Percentiles rank a stretch among this genome's conserved stretches.
Conservation (phyloP, 306 rosid genomes). For the Quercus alba region DNA sequence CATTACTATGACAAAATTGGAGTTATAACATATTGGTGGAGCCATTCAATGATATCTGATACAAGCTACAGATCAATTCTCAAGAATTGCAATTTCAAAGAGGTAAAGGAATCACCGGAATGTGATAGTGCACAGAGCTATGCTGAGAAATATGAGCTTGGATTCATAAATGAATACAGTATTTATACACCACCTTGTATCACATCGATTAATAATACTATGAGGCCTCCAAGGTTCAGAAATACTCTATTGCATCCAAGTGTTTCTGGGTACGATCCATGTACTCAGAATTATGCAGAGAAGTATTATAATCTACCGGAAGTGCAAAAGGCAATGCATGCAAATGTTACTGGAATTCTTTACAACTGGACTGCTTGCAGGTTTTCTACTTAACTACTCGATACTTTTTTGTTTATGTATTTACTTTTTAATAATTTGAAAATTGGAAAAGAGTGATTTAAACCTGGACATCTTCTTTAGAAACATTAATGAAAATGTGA, state of each 20-base stretch:
- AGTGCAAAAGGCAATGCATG: conserved; percentile 87
- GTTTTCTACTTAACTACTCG: conserved; percentile 9
- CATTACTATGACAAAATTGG: conserved; percentile 54
- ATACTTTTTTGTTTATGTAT: not conserved
- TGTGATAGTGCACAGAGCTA: conserved; percentile 51
- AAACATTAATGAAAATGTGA: no score
- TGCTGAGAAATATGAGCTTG: conserved; percentile 53
- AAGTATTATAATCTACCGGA: conserved; percentile 60
- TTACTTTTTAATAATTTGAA: not conserved
- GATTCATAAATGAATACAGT: conserved; percentile 64
- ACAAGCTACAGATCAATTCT: conserved; percentile 61
- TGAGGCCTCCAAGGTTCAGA: conserved; percentile 35
- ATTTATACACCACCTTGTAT: conserved; percentile 62
- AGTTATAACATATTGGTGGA: conserved; percentile 14
- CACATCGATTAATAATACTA: conserved; percentile 11
- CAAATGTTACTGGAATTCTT: conserved; percentile 61
- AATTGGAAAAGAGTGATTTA: not conserved
- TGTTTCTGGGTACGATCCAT: conserved; percentile 76
- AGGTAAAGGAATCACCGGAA: conserved; percentile 26
- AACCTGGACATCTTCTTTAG: no score
- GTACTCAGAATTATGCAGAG: conserved; percentile 74
- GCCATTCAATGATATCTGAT: conserved; percentile 60
- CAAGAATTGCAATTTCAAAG: conserved; percentile 55
- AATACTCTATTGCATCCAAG: conserved; percentile 42
- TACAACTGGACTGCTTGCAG: conserved; percentile 94